Conservation (phyloP, 305 asterid species). For the Solanum aculeatissimum region DNA sequence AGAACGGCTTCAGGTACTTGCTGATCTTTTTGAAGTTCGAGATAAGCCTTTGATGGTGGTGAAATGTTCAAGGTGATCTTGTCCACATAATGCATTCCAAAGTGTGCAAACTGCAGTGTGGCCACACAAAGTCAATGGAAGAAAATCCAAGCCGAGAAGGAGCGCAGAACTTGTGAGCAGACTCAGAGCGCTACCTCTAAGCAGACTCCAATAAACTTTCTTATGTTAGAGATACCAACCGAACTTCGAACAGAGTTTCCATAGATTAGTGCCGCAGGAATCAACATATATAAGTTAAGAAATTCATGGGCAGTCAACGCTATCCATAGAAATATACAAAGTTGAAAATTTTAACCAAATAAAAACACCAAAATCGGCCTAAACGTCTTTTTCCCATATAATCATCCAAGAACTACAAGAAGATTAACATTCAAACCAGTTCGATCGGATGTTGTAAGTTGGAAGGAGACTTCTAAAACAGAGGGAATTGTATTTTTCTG, state of each 20-base stretch:
- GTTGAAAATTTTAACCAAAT: no score
- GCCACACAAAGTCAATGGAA: neutral
- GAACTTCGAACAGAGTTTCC: constrained; percentile 7
- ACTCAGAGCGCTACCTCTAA: neutral
- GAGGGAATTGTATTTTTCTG: no score
- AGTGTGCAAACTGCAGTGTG: constrained; percentile 6
- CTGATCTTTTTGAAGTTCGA: neutral
- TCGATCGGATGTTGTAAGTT: no score
- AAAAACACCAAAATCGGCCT: no score
- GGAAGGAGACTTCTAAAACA: no score
- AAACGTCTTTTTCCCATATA: no score
- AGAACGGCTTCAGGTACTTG: neutral
- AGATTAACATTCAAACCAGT: no score
- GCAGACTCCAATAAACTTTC: constrained; percentile 16
- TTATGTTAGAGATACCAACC: constrained; percentile 2
- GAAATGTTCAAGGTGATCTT: constrained; percentile 13
- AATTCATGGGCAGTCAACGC: neutral
- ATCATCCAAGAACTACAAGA: no score
- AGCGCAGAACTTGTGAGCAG: neutral
- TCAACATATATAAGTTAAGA: neutral
- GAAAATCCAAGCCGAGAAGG: neutral
- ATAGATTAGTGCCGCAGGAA: constrained; percentile 8
- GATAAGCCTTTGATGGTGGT: constrained; percentile 15
- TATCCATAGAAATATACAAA: no score
- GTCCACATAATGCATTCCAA: constrained; percentile 7